A percentile compares a stretch with the other conserved stretches of the same genome.
Conservation (phyloP, 805 yeast species). For the Hanseniaspora taiwanica region DNA sequence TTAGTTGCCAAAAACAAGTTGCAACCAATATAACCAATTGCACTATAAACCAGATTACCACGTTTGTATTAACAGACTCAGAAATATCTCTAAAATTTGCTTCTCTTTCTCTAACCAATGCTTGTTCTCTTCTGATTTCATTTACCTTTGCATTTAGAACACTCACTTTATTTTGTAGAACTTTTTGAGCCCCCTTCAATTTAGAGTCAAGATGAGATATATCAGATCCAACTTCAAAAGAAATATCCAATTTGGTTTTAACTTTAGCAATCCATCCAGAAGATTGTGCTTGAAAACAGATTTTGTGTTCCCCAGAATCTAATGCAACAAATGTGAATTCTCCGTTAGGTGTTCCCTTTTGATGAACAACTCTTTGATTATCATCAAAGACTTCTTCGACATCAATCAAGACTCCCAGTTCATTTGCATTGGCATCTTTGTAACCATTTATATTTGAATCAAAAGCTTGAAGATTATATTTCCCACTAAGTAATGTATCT, state of each 20-base stretch:
- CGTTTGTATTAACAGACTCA: constrained; percentile 55
- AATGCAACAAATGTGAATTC: constrained; percentile 62
- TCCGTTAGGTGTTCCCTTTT: constrained; percentile 50
- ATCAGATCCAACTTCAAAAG: constrained; percentile 56
- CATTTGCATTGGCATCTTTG: constrained; percentile 22
- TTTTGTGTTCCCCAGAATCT: constrained; percentile 68
- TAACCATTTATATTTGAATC: constrained; percentile 27
- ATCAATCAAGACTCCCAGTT: constrained; percentile 28
- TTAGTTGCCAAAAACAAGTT: constrained; percentile 63
- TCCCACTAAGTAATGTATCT: constrained; percentile 36
- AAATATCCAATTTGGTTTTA: constrained; percentile 45
- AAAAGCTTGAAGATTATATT: constrained; percentile 34
- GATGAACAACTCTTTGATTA: constrained; percentile 61
- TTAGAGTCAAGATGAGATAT: constrained; percentile 48
- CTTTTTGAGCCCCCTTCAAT: constrained; percentile 42
- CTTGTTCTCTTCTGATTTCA: constrained; percentile 55
- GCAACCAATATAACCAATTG: constrained; percentile 51
- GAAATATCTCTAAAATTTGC: constrained; percentile 59
- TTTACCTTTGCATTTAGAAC: constrained; percentile 40
- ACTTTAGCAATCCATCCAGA: constrained; percentile 52
- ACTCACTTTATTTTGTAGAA: constrained; percentile 44
- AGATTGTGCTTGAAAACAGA: constrained; percentile 44
- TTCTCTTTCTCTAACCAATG: constrained; percentile 60
- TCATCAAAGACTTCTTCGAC: constrained; percentile 63
- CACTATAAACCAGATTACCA: constrained; percentile 59